Base-by-base conservation (phyloP, 108 stramenopile species). In the Cyclostephanos invisitatus region DNA sequence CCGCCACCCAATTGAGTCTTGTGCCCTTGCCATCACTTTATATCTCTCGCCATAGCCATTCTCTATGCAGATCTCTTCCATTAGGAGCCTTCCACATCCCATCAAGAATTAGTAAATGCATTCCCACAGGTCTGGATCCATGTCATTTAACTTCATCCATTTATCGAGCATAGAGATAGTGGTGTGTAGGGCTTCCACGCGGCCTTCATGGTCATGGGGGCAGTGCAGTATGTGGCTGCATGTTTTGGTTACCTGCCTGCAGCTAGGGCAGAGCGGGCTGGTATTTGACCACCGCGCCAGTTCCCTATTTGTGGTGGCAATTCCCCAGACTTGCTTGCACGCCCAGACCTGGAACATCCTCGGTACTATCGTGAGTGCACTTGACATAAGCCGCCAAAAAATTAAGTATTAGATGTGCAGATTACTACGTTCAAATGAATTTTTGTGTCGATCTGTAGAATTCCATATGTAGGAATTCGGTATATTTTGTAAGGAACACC, bases 1-100 rank as follows among this genome's bases (percentile, higher is more conserved):
- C 1, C 67, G 7, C 67, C 67, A 68, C 24, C 67, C 67, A 32
- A 68, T 55, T 21, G 38, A 40, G 36, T 68, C 67, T 15, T 68
- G 67, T 21, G 29, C 21, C 15, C 18, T 2, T 24, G 53, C 53
- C 50, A 68, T 24, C 24, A 17, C 10, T 3, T 2, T 14, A 2
- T 55, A 29, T 1, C n/a, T 0, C 35, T 32, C 32, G 4, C 4
- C 32, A 32, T 25, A 29, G 2, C 3, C 25, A 5, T 17, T 11
- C 1, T n/a, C 5, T 0, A 12, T 12, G 12, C 21, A 36, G 38
- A 48, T 57, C 24, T 46, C 58, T 38, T 32, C 57, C 46, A 12
- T 40, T 40, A 11, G 11, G 1, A 40, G 2, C 2, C 35, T 36
- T 17, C 35, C 58, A 0, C 58, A 1, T 14, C n/a, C 18, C n/a